Percentiles rank a stretch among this genome's conserved stretches.
phyloP scores from a whole-genome alignment of 2,329 filamentous ascomycete genomes.

The Aplosporella prunicola region DNA sequence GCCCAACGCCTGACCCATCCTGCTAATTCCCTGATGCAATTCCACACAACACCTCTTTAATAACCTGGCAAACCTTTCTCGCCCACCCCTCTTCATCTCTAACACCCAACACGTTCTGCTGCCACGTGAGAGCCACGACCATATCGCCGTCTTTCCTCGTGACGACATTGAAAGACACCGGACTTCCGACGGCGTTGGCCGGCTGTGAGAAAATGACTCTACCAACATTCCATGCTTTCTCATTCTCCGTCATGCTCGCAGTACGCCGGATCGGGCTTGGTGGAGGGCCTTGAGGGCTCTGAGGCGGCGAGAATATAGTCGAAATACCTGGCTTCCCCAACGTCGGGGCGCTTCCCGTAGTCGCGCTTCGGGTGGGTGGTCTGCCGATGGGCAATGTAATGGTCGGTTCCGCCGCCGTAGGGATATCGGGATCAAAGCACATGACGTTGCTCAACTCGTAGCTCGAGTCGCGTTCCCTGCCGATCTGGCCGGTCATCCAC shows the following conservation, averaged over 20 bases:
- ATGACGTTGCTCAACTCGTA: conserved; percentile 41
- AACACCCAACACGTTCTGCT: conserved; percentile 32
- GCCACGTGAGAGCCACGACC: conserved; percentile 35
- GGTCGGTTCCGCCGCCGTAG: background rate
- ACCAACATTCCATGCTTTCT: conserved; percentile 17
- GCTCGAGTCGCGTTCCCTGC: conserved; percentile 29
- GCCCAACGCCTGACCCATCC: no score
- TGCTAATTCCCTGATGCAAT: no score
- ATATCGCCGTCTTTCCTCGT: conserved; percentile 32
- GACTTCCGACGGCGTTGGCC: conserved; percentile 28
- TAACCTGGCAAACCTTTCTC: conserved; percentile 14
- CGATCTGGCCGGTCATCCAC: conserved; percentile 33
- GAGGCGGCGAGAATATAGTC: no score
- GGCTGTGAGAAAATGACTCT: conserved; percentile 38
- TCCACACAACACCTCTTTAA: no score
- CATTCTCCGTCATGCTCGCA: background rate
- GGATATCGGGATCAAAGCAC: conserved; percentile 22
- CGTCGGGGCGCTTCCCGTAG: no score
- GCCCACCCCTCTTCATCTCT: conserved; percentile 22
- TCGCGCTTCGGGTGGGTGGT: no score
- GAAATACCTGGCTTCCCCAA: background rate
- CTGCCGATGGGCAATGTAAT: background rate
- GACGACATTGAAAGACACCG: conserved; percentile 34
- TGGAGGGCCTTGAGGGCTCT: no score
- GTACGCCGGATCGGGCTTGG: no score